Base-by-base conservation (phyloP, 2,329 filamentous ascomycete species). In the Hypoxylon sp. region DNA sequence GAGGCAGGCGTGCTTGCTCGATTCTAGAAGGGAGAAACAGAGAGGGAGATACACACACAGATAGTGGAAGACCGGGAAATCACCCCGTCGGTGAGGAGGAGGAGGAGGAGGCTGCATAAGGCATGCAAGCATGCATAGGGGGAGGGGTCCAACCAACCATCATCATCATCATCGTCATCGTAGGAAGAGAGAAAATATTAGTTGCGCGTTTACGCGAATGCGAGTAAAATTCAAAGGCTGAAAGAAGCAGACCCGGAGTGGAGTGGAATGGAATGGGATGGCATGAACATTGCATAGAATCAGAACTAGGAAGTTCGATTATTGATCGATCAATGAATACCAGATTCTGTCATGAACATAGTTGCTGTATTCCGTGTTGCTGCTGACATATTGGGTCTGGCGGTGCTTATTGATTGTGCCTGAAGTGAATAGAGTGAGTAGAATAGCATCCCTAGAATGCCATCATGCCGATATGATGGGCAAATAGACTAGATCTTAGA, bases 241-340 rank as follows among this genome's bases (percentile, higher is more conserved):
- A 37, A 44, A 42, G 13, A 42, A 42, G 40, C 6, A 14, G 14
- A 42, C 33, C 22, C 51, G 44, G 42, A 50, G 25, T 37, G 33
- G 33, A 37, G 11, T 27, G 25, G 31, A 33, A 11, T 33, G 31
- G 31, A 10, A 6, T 11, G 31, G 31, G 2, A 33, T 33, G 33
- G 33, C 1, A 50, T 27, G 66, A 66, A 27, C 49, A 67, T 68
- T 68, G 68, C 63, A 70, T 68, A 68, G 64, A 68, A 66, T 58
- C 68, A 70, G 65, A 63, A 44, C 58, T 68, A 68, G 57, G 61
- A 53, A 58, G 61, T 40, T 37, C 44, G 40, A 48, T 58, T 30
- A 27, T n/a, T 14, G 22, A 30, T 35, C 31, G 59, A 20, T 66
- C 53, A 54, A 68, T 65, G 61, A 70, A 70, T 70, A 70, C 68